phyloP scores from a whole-genome alignment of 768 basidiomycete species.

The Tricholoma terreum region DNA sequence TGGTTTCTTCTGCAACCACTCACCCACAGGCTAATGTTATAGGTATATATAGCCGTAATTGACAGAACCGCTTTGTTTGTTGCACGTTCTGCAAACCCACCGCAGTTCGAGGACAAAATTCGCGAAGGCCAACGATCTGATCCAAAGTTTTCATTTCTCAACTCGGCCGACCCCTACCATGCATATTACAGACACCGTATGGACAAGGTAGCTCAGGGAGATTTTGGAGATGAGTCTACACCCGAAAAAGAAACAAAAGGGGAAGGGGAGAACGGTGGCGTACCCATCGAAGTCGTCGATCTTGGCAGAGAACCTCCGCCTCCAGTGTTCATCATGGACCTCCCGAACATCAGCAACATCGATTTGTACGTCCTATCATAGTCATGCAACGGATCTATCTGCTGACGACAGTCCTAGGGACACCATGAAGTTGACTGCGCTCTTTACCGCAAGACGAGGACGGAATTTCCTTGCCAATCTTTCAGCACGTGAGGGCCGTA shows the following conservation, averaged over 20 bases:
- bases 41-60: constrained; percentile 66
- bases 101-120: constrained; percentile 94
- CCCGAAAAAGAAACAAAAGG: constrained; percentile 45
- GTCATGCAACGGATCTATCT: background rate
- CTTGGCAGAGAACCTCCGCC: constrained; percentile 73
- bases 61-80: constrained; percentile 93
- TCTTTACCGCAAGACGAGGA: constrained; percentile 92
- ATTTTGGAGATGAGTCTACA: constrained; percentile 58
- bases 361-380: constrained; percentile 70
- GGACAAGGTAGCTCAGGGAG: constrained; percentile 77
- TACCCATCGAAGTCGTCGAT: constrained; percentile 51
- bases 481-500: constrained; percentile 85
- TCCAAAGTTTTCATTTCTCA: constrained; percentile 98
- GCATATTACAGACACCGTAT: constrained; percentile 94
- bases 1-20: constrained; percentile 30
- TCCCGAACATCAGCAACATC: constrained; percentile 83
- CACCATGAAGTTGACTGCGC: constrained; percentile 92
- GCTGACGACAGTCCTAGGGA: constrained; percentile 52
- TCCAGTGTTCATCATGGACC: constrained; percentile 79
- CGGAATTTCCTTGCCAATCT: constrained; percentile 81
- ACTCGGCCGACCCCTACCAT: constrained; percentile 96
- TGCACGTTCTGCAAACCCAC: constrained; percentile 90
- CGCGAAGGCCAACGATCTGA: constrained; percentile 94
- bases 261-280: constrained; percentile 28
- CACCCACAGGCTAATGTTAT: constrained; percentile 6